Percentiles rank a stretch among this genome's conserved stretches.
Evolutionary conservation across 306 rosid species (phyloP).

Genomic region (Comarum palustre): DNA sequence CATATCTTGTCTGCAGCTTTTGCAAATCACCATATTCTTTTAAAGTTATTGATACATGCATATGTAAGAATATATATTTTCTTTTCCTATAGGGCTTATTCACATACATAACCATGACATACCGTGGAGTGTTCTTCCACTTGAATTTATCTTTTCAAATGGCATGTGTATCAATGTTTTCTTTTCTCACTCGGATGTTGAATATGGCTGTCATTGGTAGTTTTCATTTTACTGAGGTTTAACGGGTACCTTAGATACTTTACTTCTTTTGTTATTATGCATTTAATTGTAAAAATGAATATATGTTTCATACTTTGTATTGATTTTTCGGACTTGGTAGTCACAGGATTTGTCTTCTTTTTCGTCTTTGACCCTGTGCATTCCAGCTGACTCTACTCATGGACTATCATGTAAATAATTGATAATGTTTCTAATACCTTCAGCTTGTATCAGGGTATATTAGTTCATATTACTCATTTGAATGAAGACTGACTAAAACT

Average conservation of each 20-base stretch:
- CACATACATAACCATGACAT: slow-evolving; percentile 21
- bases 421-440: background rate
- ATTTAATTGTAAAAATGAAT: background rate
- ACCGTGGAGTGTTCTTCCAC: slow-evolving; percentile 18
- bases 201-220: background rate
- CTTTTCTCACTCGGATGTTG: background rate
- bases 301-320: background rate
- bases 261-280: background rate
- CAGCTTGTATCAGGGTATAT: slow-evolving; percentile 5
- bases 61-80: background rate
- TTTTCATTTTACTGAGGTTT: slow-evolving; percentile 1
- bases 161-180: slow-evolving; percentile 25
- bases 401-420: background rate
- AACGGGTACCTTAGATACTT: background rate
- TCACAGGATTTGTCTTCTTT: background rate
- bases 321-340: background rate
- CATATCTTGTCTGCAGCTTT: slow-evolving; percentile 8
- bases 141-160: slow-evolving; percentile 26
- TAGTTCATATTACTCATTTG: slow-evolving; percentile 3
- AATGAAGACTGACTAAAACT: slow-evolving; percentile 32
- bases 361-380: slow-evolving; percentile 7
- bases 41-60: background rate
- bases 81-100: slow-evolving; percentile 15
- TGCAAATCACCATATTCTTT: slow-evolving; percentile 1
- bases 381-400: background rate